These are phyloP conservation scores for Acrocalymma vagum DNA, from an alignment of 2,329 filamentous ascomycete genomes.

Conservation along the genomic window DNA sequence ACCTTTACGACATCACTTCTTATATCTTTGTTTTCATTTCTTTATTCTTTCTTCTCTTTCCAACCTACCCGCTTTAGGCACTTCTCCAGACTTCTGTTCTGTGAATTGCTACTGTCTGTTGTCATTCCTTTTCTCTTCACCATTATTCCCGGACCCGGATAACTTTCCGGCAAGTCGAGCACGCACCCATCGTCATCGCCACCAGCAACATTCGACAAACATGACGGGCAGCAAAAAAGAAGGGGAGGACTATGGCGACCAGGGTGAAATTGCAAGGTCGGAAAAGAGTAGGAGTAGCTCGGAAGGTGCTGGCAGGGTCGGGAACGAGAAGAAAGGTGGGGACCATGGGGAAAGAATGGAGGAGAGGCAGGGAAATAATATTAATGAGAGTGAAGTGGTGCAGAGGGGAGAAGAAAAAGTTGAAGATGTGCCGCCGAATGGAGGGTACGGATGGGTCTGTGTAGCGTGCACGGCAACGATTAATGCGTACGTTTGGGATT, in stretches of 20 bases:
- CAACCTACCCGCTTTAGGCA: no score
- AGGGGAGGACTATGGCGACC: slow-evolving; percentile 7
- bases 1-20: no score
- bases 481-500: slow-evolving; percentile 41
- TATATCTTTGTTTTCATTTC: no score
- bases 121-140: no score
- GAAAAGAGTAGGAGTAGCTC: slow-evolving; percentile 11
- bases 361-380: background rate
- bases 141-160: no score
- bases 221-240: slow-evolving; percentile 5
- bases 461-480: slow-evolving; percentile 47
- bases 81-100: no score
- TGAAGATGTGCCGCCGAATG: slow-evolving; percentile 61
- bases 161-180: no score
- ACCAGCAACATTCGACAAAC: slow-evolving; percentile 1
- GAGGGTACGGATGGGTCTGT: slow-evolving; percentile 69
- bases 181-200: no score
- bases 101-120: no score
- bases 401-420: slow-evolving; percentile 12
- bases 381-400: background rate
- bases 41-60: no score
- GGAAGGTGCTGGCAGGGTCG: background rate
- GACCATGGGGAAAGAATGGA: background rate
- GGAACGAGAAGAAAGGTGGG: background rate
- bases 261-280: slow-evolving; percentile 4